A percentile compares a stretch with the other conserved stretches of the same genome.
Conservation (phyloP, 2,329 filamentous ascomycete genomes). For the Trichoderma simmonsii region DNA sequence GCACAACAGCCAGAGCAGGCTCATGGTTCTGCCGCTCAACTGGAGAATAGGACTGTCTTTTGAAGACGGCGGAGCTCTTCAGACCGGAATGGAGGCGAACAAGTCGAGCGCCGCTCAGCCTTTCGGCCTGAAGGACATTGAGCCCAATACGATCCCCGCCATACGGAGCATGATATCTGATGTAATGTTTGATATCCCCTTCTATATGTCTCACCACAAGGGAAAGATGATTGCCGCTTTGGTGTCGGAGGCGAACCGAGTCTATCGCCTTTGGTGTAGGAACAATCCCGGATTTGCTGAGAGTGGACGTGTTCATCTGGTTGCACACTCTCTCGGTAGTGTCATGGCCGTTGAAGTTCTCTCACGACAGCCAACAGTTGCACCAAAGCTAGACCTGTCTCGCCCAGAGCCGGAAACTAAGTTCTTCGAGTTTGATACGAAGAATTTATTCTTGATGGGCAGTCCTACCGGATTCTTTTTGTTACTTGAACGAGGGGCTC, state of each 20-base stretch:
- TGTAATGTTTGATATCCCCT: slow-evolving; percentile 97
- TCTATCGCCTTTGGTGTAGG: slow-evolving; percentile 91
- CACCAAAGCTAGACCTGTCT: slow-evolving; percentile 51
- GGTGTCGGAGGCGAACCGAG: slow-evolving; percentile 84
- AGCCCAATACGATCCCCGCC: slow-evolving; percentile 82
- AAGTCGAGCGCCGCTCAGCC: slow-evolving; percentile 55
- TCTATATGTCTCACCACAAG: slow-evolving; percentile 96
- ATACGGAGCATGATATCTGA: slow-evolving; percentile 94
- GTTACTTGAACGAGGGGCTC: slow-evolving; percentile 68
- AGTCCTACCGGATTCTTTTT: slow-evolving; percentile 93
- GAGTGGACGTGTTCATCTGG: slow-evolving; percentile 80
- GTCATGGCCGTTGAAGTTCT: slow-evolving; percentile 93
- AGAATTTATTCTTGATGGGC: slow-evolving; percentile 82
- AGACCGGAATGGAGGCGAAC: slow-evolving; percentile 45
- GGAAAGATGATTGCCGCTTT: slow-evolving; percentile 90
- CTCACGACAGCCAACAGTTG: slow-evolving; percentile 76
- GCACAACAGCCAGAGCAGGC: slow-evolving; percentile 73
- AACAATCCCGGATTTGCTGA: slow-evolving; percentile 87
- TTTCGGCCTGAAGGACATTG: slow-evolving; percentile 77
- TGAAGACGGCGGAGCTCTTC: slow-evolving; percentile 69
- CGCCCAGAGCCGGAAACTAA: slow-evolving; percentile 44
- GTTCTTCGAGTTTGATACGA: slow-evolving; percentile 88
- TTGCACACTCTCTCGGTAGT: slow-evolving; percentile 90
- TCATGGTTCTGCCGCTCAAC: slow-evolving; percentile 93
- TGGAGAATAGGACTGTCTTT: slow-evolving; percentile 89